A percentile compares a stretch with the other conserved stretches of the same genome.
phyloP scores from a whole-genome alignment of 2,329 filamentous ascomycete species.

The Grosmannia penicillata region DNA sequence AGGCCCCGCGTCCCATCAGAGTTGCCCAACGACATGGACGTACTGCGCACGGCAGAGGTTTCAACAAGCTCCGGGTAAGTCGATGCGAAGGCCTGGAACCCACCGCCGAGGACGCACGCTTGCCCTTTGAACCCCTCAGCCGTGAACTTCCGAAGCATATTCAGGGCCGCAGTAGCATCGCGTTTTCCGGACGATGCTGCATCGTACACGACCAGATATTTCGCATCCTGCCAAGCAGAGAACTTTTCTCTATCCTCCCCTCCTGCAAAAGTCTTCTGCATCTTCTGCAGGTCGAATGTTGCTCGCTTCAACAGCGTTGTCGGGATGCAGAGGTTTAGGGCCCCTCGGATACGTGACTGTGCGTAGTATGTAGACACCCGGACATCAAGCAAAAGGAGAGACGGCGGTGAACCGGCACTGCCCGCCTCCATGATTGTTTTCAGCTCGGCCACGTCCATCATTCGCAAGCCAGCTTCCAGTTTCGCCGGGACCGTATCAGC shows the following conservation, averaged over 20 bases:
- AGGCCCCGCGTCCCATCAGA: slow-evolving; percentile 27
- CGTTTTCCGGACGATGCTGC: slow-evolving; percentile 59
- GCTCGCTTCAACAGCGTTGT: slow-evolving; percentile 84
- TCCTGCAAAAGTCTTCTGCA: slow-evolving; percentile 73
- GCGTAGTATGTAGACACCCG: slow-evolving; percentile 75
- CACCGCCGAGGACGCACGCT: slow-evolving; percentile 64
- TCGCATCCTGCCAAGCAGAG: slow-evolving; percentile 57
- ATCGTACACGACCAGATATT: slow-evolving; percentile 79
- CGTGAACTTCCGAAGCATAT: slow-evolving; percentile 86
- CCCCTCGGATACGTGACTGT: slow-evolving; percentile 58
- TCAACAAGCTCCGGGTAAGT: slow-evolving; percentile 54
- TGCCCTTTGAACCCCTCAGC: slow-evolving; percentile 67
- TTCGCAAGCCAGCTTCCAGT: slow-evolving; percentile 28
- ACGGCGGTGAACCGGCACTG: slow-evolving; percentile 15
- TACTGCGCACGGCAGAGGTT: slow-evolving; percentile 23
- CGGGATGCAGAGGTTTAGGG: slow-evolving; percentile 85
- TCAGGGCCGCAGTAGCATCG: slow-evolving; percentile 66
- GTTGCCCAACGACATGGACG: slow-evolving; percentile 31
- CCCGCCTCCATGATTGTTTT: slow-evolving; percentile 36
- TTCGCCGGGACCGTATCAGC: slow-evolving; percentile 39
- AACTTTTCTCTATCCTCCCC: slow-evolving; percentile 58
- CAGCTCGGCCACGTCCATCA: slow-evolving; percentile 40
- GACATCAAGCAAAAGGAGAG: slow-evolving; percentile 63
- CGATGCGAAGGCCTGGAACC: slow-evolving; percentile 60
- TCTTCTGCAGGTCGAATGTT: slow-evolving; percentile 77